Base-by-base conservation (phyloP, 2,329 filamentous ascomycete species). In the Aspergillus sp. region DNA sequence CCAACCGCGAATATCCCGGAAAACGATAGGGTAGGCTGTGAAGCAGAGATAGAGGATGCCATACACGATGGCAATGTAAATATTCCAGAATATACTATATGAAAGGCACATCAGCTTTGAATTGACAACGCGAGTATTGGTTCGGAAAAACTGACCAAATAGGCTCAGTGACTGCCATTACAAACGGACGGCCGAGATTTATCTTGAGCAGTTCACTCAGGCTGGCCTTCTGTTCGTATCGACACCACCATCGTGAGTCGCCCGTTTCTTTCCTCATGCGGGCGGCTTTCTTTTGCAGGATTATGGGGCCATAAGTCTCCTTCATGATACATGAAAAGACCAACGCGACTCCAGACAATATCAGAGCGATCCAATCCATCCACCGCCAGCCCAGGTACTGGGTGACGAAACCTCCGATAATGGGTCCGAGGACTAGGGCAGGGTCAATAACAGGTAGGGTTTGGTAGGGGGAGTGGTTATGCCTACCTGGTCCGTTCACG, bases 31-130 rank as follows among this genome's bases (percentile, higher is more conserved):
- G 73, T 96, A 96, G 12, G 91, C 91, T 15, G 96, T 89, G 78
- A 97, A 97, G 76, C 91, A 96, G 32, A 97, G 86, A 70, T 95
- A 95, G 1, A 97, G 81, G 43, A 96, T 92, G 17, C 88, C 91
- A 73, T 97, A 97, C 38, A 96, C 86, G 41, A 96, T 80, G 0
- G 90, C 85, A 64, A 90, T 85, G 66, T 89, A 90, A 36, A 87
- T 74, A 69, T 89, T 85, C 87, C 87, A 94, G 72, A 87, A 88
- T 30, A 93, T 90, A 79, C 88, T 19, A 58, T 21, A n/a, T 21
- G 10, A 12, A 9, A 41, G 30, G 12, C 36, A 17, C 50, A 62
- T 63, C 55, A 63, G 50, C 9, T 47, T 19, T n/a, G 15, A 41
- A 13, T 9, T 23, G 12, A 19, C 13, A n/a, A 15, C 6, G 32